Percentiles rank a stretch among this genome's conserved stretches.
phyloP scores from a whole-genome alignment of 2,329 filamentous ascomycete species.

The Calcarisporium arbuscula region DNA sequence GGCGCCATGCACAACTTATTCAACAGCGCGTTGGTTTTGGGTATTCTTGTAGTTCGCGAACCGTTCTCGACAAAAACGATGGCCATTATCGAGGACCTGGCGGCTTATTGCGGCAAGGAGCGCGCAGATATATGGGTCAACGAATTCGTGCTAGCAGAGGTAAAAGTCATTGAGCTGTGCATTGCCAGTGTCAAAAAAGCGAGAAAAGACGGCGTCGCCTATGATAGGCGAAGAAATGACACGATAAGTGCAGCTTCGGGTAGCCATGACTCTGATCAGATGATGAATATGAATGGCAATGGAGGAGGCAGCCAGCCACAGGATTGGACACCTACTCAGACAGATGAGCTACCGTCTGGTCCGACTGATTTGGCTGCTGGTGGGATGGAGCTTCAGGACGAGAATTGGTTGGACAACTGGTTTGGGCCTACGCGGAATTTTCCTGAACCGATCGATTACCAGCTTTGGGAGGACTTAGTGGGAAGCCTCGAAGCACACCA shows the following conservation, averaged over 20 bases:
- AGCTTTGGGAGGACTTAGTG: slow-evolving; percentile 15
- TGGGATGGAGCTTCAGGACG: too few relatives aligned
- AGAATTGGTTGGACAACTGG: slow-evolving; percentile 14
- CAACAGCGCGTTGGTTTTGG: slow-evolving; percentile 32
- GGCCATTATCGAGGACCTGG: slow-evolving; percentile 30
- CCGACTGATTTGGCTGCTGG: neutral
- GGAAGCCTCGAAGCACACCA: slow-evolving; percentile 8
- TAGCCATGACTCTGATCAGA: too few relatives aligned
- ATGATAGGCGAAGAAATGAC: too few relatives aligned
- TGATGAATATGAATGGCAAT: too few relatives aligned
- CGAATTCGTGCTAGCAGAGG: slow-evolving; percentile 32
- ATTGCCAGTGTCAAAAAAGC: slow-evolving; percentile 18
- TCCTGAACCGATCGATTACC: slow-evolving; percentile 16
- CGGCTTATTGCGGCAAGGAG: slow-evolving; percentile 34
- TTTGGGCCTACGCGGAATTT: slow-evolving; percentile 15
- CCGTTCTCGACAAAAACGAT: slow-evolving; percentile 21
- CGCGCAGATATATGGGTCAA: slow-evolving; percentile 32
- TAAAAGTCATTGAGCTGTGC: slow-evolving; percentile 35
- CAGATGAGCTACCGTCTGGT: too few relatives aligned
- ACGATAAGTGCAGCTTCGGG: too few relatives aligned
- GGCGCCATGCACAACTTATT: slow-evolving; percentile 32
- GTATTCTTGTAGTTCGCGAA: slow-evolving; percentile 23
- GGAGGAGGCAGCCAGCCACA: too few relatives aligned
- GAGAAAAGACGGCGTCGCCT: neutral
- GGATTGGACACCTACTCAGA: too few relatives aligned